These are phyloP conservation scores for Leersia perrieri DNA, from an alignment of 176 grass and related monocot genomes.

Conservation along the genomic window DNA sequence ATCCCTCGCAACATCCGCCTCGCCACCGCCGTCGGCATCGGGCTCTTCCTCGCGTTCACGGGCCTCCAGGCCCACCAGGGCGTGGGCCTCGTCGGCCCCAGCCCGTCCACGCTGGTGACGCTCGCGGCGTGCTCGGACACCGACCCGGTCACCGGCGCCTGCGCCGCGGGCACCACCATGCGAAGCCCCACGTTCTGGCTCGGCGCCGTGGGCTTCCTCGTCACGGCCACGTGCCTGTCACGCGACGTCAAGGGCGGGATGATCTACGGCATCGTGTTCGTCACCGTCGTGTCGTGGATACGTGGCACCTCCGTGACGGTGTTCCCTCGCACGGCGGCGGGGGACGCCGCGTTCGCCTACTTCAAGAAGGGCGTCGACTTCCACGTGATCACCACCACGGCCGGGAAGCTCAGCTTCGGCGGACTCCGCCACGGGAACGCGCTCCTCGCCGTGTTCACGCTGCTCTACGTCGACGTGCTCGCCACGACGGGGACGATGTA, in stretches of 20 bases:
- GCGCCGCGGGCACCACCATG: constrained; percentile 57
- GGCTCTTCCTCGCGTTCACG: constrained; percentile 57
- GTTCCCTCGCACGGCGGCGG: constrained; percentile 56
- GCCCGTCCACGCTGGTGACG: constrained; percentile 71
- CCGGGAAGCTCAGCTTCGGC: constrained; percentile 46
- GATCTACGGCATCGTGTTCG: constrained; percentile 78
- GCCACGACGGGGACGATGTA: constrained; percentile 72
- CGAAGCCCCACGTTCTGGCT: constrained; percentile 80
- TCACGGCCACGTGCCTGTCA: constrained; percentile 55
- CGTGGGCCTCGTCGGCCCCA: constrained; percentile 59
- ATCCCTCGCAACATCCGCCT: constrained; percentile 54
- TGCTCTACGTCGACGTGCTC: constrained; percentile 69
- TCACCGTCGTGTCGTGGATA: constrained; percentile 62
- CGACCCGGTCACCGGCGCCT: constrained; percentile 54
- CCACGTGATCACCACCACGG: constrained; percentile 48
- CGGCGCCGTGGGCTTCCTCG: constrained; percentile 47
- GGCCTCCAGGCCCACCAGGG: constrained; percentile 61
- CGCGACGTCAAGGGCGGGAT: constrained; percentile 54
- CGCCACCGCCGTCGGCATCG: constrained; percentile 50
- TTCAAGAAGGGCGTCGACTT: constrained; percentile 61
- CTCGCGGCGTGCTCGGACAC: constrained; percentile 57
- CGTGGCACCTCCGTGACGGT: constrained; percentile 55
- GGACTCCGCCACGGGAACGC: constrained; percentile 39
- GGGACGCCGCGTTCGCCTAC: constrained; percentile 55
- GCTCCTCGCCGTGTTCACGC: constrained; percentile 52